Conservation (phyloP, 2,329 filamentous ascomycete genomes). For the Trichoderma guizhouense region DNA sequence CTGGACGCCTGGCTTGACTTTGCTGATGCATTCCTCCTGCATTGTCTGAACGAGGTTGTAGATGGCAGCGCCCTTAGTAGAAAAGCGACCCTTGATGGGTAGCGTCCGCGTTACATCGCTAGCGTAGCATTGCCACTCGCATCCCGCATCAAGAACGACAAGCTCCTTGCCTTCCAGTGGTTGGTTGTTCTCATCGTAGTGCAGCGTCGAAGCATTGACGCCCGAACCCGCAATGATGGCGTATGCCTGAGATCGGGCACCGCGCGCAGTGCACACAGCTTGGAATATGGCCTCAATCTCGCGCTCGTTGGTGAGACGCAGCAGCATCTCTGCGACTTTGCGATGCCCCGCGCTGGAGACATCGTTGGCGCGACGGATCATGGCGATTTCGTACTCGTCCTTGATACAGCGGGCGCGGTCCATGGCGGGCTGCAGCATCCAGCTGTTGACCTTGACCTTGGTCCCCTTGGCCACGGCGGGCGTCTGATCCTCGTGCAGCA, state of each 20-base stretch:
- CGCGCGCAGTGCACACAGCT: conserved; percentile 66
- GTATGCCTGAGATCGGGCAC: conserved; percentile 78
- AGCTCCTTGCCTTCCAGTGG: conserved; percentile 66
- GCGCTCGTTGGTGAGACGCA: conserved; percentile 68
- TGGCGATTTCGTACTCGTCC: conserved; percentile 76
- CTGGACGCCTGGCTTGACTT: conserved; percentile 64
- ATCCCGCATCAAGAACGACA: conserved; percentile 82
- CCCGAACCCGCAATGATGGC: conserved; percentile 84
- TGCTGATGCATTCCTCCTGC: conserved; percentile 70
- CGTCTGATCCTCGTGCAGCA: conserved; percentile 48
- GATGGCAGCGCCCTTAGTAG: conserved; percentile 65
- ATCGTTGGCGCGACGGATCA: conserved; percentile 76
- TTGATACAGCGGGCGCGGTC: conserved; percentile 80
- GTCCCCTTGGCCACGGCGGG: conserved; percentile 18
- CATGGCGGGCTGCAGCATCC: conserved; percentile 65
- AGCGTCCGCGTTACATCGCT: conserved; percentile 88
- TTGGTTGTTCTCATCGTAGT: conserved; percentile 80
- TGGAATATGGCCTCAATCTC: conserved; percentile 79
- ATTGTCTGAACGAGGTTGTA: conserved; percentile 77
- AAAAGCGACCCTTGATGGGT: conserved; percentile 68
- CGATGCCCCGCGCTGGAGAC: conserved; percentile 77
- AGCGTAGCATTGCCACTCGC: conserved; percentile 81
- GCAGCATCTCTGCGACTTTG: conserved; percentile 63
- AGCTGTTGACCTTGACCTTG: conserved; percentile 41
- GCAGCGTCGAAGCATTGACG: conserved; percentile 76